Evolutionary conservation across 2,329 filamentous ascomycete species (phyloP).

Genomic region (Sordariomycetes sp.): DNA sequence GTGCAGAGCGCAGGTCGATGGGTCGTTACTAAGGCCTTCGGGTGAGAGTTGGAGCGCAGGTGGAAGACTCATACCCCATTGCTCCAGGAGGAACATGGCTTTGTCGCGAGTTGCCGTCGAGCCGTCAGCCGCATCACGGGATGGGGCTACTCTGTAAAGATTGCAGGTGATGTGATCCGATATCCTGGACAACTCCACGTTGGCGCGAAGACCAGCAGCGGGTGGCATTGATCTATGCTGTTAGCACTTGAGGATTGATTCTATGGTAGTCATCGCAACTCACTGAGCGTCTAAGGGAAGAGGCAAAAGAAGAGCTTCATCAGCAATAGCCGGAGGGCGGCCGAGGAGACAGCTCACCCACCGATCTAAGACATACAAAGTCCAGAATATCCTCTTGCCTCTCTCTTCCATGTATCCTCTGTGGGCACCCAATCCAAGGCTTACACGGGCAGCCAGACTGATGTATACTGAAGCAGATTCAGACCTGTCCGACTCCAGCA

Average conservation of each 20-base stretch:
- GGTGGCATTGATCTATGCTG: slow-evolving; percentile 29
- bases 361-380: slow-evolving; percentile 39
- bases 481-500: slow-evolving; percentile 37
- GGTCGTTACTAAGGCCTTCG: slow-evolving; percentile 25
- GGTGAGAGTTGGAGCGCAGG: slow-evolving; percentile 24
- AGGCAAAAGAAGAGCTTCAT: slow-evolving; percentile 35
- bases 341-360: slow-evolving; percentile 40
- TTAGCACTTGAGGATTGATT: not conserved
- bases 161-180: slow-evolving; percentile 38
- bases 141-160: slow-evolving; percentile 30
- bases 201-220: slow-evolving; percentile 31
- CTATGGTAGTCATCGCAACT: slow-evolving; percentile 11
- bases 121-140: slow-evolving; percentile 11
- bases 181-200: slow-evolving; percentile 36
- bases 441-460: slow-evolving; percentile 35
- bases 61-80: slow-evolving; percentile 30
- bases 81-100: slow-evolving; percentile 29
- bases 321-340: slow-evolving; percentile 33
- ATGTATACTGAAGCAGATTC: slow-evolving; percentile 39
- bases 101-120: slow-evolving; percentile 24
- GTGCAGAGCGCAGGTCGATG: slow-evolving; percentile 33
- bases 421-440: slow-evolving; percentile 38
- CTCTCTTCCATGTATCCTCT: slow-evolving; percentile 30
- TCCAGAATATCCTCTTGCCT: slow-evolving; percentile 41
- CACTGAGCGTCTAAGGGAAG: slow-evolving; percentile 30